Base-by-base conservation (phyloP, 2,329 filamentous ascomycete genomes). In the Tolypocladium capitatum region DNA sequence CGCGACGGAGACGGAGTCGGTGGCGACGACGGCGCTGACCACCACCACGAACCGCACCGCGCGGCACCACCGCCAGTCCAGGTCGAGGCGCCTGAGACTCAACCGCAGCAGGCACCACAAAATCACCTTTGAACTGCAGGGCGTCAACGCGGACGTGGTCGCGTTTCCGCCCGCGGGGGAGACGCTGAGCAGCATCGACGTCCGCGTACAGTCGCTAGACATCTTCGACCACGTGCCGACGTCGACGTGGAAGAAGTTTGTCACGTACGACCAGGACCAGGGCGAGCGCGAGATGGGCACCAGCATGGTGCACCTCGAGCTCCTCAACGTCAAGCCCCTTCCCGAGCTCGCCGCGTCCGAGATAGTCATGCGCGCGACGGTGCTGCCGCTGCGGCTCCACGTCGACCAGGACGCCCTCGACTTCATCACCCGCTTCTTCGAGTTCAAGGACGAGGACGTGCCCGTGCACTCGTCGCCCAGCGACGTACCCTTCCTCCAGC, bases 231-330 rank as follows among this genome's bases (percentile, higher is more conserved):
- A 96, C 60, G 78, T 98, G 2, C 88, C 89, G 2, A 91, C 88
- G 0, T 98, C 92, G 4, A 96, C 91, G 0, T 98, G 94, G 94
- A 94, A 86, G 64, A 98, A 96, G 63, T 98, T 98, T 67, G 83
- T 88, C 14, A 97, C 91, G 0, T 96, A 95, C 58, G 86, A 94
- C 69, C 81, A 86, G 50, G 88, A 94, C 60, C 83, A 83, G 11
- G 86, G 86, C n/a, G 82, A 87, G 58, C 80, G 90, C 44, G 88
- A 97, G 66, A 84, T 86, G 65, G 84, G 83, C 18, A 84, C 84
- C 14, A 88, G 82, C 58, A 96, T 97, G 90, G 76, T 92, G 16
- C 89, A 95, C 60, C 70, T 97, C 9, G 86, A 96, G 61, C 70
- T 97, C 6, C 71, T 94, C 48, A 95, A 86, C 47, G 88, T 97